Evolutionary conservation across 2,329 filamentous ascomycete species (phyloP).

Genomic region (Alternaria gansuensis): DNA sequence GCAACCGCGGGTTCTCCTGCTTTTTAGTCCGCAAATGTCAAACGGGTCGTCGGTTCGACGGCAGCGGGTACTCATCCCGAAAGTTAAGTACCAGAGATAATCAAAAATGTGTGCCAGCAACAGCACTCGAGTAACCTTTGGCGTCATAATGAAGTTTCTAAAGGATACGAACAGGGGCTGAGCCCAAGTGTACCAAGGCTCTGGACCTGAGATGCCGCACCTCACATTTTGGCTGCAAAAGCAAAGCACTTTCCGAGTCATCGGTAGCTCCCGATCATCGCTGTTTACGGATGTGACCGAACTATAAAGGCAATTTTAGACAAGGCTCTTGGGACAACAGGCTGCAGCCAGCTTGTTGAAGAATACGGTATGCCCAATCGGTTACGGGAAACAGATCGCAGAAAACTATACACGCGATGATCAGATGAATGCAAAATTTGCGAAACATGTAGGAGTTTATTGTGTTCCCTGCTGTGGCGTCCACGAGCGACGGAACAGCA

Average conservation of each 20-base stretch:
- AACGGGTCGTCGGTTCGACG: slow-evolving; percentile 16
- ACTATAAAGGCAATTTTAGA: slow-evolving; percentile 2
- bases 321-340: slow-evolving; percentile 1
- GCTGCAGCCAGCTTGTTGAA: background rate
- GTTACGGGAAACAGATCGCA: background rate
- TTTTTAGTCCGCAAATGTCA: slow-evolving; percentile 6
- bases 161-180: slow-evolving; percentile 14
- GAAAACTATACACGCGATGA: background rate
- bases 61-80: slow-evolving; percentile 11
- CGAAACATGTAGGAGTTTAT: slow-evolving; percentile 13
- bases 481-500: slow-evolving; percentile 34
- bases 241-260: slow-evolving; percentile 28
- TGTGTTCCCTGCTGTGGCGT: slow-evolving; percentile 26
- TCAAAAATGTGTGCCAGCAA: background rate
- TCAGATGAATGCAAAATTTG: slow-evolving; percentile 2
- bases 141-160: slow-evolving; percentile 2
- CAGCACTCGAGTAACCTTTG: background rate
- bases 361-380: background rate
- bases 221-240: slow-evolving; percentile 24
- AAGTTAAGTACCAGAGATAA: background rate
- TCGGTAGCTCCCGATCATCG: slow-evolving; percentile 31
- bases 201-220: slow-evolving; percentile 27
- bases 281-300: slow-evolving; percentile 5
- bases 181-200: slow-evolving; percentile 14
- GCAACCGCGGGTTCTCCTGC: slow-evolving; percentile 8